Conservation (phyloP, 1,284 basidiomycete species). For the Tilletiopsis washingtonensis region DNA sequence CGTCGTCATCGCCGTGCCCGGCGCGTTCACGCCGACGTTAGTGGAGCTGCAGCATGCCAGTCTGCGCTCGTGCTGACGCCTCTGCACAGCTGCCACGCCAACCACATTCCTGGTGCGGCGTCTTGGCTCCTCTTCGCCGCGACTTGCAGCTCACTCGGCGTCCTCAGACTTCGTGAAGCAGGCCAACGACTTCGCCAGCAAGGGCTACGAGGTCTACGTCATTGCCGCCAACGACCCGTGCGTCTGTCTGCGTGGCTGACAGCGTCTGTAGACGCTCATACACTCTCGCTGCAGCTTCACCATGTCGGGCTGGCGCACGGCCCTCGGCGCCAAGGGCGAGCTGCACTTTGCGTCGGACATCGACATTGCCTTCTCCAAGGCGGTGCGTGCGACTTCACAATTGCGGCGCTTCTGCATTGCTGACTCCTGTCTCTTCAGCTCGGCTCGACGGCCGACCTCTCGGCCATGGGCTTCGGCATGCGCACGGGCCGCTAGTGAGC, state of each 20-base stretch:
- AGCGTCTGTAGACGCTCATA: too few species aligned
- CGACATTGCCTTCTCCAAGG: slow-evolving; percentile 59
- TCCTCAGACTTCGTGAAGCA: slow-evolving; percentile 61
- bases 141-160: too few species aligned
- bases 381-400: slow-evolving; percentile 8
- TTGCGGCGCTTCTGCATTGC: background rate
- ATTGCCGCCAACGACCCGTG: slow-evolving; percentile 45
- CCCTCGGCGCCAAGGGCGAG: slow-evolving; percentile 64
- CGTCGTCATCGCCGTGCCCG: slow-evolving; percentile 61
- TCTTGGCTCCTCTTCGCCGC: too few species aligned
- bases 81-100: slow-evolving; percentile 41
- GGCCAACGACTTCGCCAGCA: slow-evolving; percentile 62
- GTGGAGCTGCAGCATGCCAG: too few species aligned
- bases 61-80: too few species aligned
- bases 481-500: slow-evolving; percentile 67
- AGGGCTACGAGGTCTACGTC: slow-evolving; percentile 62
- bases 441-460: slow-evolving; percentile 60
- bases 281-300: background rate
- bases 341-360: slow-evolving; percentile 63
- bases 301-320: slow-evolving; percentile 59
- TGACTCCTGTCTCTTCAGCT: slow-evolving; percentile 40
- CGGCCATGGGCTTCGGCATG: slow-evolving; percentile 55
- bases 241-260: too few species aligned
- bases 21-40: slow-evolving; percentile 14
- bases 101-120: too few species aligned